Base-by-base conservation (phyloP, 331 rosid species). In the Quercus tomentella region DNA sequence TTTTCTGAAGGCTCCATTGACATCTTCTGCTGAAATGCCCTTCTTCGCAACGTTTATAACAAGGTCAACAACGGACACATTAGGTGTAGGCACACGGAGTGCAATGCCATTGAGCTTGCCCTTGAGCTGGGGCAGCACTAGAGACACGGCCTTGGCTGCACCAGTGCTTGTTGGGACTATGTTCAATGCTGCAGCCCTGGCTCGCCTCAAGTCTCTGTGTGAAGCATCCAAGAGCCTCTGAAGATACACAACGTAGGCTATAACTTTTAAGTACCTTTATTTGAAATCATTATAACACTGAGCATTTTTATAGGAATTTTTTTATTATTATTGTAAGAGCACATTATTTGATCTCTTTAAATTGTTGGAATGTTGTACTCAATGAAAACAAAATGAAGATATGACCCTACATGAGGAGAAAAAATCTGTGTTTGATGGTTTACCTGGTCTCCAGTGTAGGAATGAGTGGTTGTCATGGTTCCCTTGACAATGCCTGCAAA, bases 391-490 rank as follows among this genome's bases (percentile, higher is more conserved):
- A 49, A 49, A 49, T 12, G 18, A 14, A 49, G 54, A 49, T 49
- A 49, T 14, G 17, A 3, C 54, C 54, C 17, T 11, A 10, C 15
- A 49, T 49, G 15, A 49, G 77, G 22, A 16, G 15, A 35, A 35
- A 5, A 4, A 2, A 2, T 14, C 1, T 74, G 22, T 6, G 25
- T 51, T 51, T 52, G 30, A 7, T 16, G 41, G 41, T 35, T 74
- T 82, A 93, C 98, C 94, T 94, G 99, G 86, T 96, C 99, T 82
- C 99, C 99, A 0, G 99, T 96, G 92, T 96, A 96, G 69, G 99
- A 96, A 82, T 96, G 99, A 74, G 99, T 93, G 71, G 99, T 96
- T 81, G 97, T 96, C 99, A 96, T 96, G 83, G 99, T 96, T 83
- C 98, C 99, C 90, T 93, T 93, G 37, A 91, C 98, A 76, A 96